A percentile compares a stretch with the other conserved stretches of the same genome.
Conservation (phyloP, 441 rosid species). For the Iberis amara region DNA sequence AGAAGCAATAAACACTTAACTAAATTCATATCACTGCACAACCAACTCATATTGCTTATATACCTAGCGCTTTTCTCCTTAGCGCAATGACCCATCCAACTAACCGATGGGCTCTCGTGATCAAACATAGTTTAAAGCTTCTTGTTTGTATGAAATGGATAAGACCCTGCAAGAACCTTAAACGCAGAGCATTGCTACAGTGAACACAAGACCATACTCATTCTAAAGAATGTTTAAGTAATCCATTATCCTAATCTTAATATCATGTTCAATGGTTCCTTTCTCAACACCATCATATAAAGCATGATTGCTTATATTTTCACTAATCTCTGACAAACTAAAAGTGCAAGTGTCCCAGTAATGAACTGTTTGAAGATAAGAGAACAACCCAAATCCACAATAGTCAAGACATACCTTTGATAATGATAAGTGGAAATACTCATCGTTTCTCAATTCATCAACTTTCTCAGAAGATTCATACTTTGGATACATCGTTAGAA, state of each 20-base stretch:
- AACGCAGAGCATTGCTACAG: constrained; percentile 68
- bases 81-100: constrained; percentile 66
- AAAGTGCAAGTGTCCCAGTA: constrained; percentile 55
- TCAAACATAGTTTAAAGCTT: constrained; percentile 63
- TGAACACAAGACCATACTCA: constrained; percentile 64
- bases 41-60: too few species aligned
- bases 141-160: constrained; percentile 60
- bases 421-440: constrained; percentile 45
- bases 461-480: constrained; percentile 46
- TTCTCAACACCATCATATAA: constrained; percentile 52
- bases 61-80: constrained; percentile 65
- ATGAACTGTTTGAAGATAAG: constrained; percentile 50
- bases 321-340: constrained; percentile 61
- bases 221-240: constrained; percentile 60
- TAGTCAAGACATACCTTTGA: constrained; percentile 68
- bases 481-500: constrained; percentile 59
- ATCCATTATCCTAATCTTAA: constrained; percentile 60
- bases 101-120: constrained; percentile 69
- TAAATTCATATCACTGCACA: too few species aligned
- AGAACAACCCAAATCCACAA: constrained; percentile 63
- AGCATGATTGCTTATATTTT: constrained; percentile 56
- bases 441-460: constrained; percentile 46
- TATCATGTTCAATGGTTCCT: constrained; percentile 52
- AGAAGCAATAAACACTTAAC: too few species aligned
- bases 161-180: constrained; percentile 58